Evolutionary conservation across 2,329 filamentous ascomycete species (phyloP).

Genomic region (Rosellinia necatrix): DNA sequence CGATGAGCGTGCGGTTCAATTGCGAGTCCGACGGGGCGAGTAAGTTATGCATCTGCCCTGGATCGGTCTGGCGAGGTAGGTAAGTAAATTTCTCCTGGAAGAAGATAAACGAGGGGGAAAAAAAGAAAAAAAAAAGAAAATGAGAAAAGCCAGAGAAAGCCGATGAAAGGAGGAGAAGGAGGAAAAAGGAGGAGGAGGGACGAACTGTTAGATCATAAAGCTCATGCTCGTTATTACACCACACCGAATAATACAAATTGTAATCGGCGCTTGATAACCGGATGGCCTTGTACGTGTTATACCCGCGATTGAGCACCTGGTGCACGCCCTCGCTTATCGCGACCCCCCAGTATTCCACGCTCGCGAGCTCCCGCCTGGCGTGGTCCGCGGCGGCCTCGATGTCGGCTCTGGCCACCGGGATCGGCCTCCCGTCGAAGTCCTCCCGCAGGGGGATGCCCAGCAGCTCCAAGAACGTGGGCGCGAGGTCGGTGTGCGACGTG

Average conservation of each 20-base stretch:
- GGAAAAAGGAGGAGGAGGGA: not conserved
- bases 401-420: constrained; percentile 46
- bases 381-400: constrained; percentile 25
- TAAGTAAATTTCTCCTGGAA: constrained; percentile 42
- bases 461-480: constrained; percentile 56
- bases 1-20: not conserved
- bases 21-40: not conserved
- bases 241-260: constrained; percentile 56
- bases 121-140: not conserved
- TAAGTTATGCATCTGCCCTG: not conserved
- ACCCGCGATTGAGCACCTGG: not conserved
- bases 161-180: not conserved
- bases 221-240: constrained; percentile 63
- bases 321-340: constrained; percentile 29
- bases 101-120: not conserved
- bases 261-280: constrained; percentile 53
- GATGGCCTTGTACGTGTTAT: constrained; percentile 61
- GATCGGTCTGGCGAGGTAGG: constrained; percentile 35
- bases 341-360: constrained; percentile 57
- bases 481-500: constrained; percentile 60
- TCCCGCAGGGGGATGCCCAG: constrained; percentile 45
- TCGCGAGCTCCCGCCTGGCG: constrained; percentile 52
- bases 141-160: not conserved
- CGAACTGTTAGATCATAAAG: constrained; percentile 55
- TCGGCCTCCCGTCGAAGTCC: constrained; percentile 57